Base-by-base conservation (phyloP, 2,329 filamentous ascomycete genomes). In the Neofusicoccum parvum region DNA sequence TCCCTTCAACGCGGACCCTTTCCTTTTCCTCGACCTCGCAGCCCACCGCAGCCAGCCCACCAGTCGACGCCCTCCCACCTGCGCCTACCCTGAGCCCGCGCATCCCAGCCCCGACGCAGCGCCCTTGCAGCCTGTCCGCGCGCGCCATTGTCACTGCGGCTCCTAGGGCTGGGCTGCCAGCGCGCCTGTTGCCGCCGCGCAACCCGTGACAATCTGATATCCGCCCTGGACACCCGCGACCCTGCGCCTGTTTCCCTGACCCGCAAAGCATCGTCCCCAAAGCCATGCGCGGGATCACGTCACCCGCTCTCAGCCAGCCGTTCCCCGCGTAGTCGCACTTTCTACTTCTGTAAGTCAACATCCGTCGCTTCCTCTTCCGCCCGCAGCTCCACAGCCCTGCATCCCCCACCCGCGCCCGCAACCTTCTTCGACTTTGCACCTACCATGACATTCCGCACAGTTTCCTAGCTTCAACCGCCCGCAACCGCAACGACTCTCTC, bases 1-100 rank as follows among this genome's bases (percentile, higher is more conserved):
- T 62, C 59, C 59, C 59, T 62, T 62, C 59, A n/a, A 60, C 43
- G 53, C 56, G 56, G 56, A 60, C 56, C 56, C 56, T 60, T 60
- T 48, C 46, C 59, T 50, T 62, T 50, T 50, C 59, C 59, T 62
- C 58, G 53, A 58, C 53, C 15, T 45, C 39, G 53, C 53, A 45
- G 53, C 53, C 56, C 41, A 37, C 27, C 43, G 32, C 43, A 60
- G 27, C 56, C 56, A 32, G 39, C 11, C 56, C 41, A 20, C 41
- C 56, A 15, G 41, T 48, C 56, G n/a, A n/a, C 34, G 11, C 32
- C 39, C 56, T 11, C 43, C 32, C 56, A 45, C 41, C 41, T 60
- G 43, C 59, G n/a, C 32, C 48, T 62, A 34, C 45, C 59, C 59
- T 62, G 59, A 62, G 17, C 45, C 27, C 20, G 45, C 36, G 32